Conservation (phyloP, 2,329 filamentous ascomycete species). For the Exophiala spinifera region DNA sequence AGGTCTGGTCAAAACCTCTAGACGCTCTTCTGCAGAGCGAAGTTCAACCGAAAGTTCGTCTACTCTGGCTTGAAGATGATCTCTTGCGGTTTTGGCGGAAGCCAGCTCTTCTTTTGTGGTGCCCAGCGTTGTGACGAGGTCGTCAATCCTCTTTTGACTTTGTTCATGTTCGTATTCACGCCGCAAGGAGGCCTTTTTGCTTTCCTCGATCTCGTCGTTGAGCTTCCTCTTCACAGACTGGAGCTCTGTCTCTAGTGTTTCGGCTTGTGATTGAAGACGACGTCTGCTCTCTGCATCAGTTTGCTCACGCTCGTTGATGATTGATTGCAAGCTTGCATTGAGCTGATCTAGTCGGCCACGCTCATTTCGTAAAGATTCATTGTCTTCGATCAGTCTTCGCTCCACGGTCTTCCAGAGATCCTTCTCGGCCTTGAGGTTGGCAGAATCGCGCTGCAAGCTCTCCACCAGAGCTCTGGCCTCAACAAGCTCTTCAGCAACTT, state of each 20-base stretch:
- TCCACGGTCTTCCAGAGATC: constrained; percentile 93
- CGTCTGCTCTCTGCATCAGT: constrained; percentile 77
- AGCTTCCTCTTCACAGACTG: constrained; percentile 77
- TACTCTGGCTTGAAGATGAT: constrained; percentile 83
- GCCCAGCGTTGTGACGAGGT: constrained; percentile 75
- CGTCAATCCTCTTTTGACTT: constrained; percentile 86
- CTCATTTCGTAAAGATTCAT: constrained; percentile 79
- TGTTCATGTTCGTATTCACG: constrained; percentile 90
- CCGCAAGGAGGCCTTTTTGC: constrained; percentile 74
- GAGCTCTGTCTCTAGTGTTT: constrained; percentile 76
- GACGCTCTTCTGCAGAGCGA: constrained; percentile 82
- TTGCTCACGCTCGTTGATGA: constrained; percentile 89
- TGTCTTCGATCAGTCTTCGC: constrained; percentile 81
- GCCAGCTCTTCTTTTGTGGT: constrained; percentile 83
- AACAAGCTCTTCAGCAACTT: constrained; percentile 88
- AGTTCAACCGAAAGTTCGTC: constrained; percentile 87
- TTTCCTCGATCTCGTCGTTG: constrained; percentile 76
- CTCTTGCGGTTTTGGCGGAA: constrained; percentile 78
- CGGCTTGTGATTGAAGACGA: constrained; percentile 72
- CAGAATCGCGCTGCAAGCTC: constrained; percentile 82
- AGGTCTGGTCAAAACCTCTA: constrained; percentile 73
- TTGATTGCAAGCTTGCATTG: constrained; percentile 77
- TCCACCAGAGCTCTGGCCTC: constrained; percentile 79
- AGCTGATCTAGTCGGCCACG: constrained; percentile 78
- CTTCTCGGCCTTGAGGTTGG: constrained; percentile 93